Evolutionary conservation across 345 rosid genomes (phyloP).

Genomic region (Populus pruinosa): DNA sequence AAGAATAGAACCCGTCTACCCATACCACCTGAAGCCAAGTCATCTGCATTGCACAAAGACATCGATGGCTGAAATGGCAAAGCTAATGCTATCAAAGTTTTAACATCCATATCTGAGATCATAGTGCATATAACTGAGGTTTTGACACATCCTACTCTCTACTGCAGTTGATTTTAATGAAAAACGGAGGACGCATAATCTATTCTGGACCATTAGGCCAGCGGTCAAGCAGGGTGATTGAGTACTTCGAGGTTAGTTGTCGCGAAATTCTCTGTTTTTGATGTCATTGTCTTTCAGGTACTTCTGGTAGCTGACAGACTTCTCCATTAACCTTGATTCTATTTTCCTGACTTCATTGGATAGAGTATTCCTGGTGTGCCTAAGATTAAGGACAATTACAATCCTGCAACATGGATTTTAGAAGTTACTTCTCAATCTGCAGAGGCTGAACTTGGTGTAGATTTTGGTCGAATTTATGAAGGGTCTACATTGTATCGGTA

Average conservation of each 20-base stretch:
- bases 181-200: slow-evolving; percentile 57
- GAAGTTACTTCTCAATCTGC: slow-evolving; percentile 60
- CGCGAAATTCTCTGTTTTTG: background rate
- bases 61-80: background rate
- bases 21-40: no score
- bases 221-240: slow-evolving; percentile 51
- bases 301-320: background rate
- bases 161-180: slow-evolving; percentile 60
- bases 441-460: slow-evolving; percentile 58
- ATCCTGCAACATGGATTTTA: slow-evolving; percentile 88
- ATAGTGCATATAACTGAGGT: background rate
- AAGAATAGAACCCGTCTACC: no score
- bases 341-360: background rate
- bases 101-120: background rate
- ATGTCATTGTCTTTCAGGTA: background rate
- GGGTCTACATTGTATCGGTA: slow-evolving; percentile 50
- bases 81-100: background rate
- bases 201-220: slow-evolving; percentile 69
- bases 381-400: slow-evolving; percentile 56
- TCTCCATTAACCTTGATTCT: background rate
- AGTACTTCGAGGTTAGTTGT: slow-evolving; percentile 2
- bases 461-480: slow-evolving; percentile 52
- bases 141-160: background rate
- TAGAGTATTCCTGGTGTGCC: slow-evolving; percentile 56
- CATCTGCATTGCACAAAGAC: background rate